Conservation (phyloP, 331 rosid genomes). For the Malus hybrid region DNA sequence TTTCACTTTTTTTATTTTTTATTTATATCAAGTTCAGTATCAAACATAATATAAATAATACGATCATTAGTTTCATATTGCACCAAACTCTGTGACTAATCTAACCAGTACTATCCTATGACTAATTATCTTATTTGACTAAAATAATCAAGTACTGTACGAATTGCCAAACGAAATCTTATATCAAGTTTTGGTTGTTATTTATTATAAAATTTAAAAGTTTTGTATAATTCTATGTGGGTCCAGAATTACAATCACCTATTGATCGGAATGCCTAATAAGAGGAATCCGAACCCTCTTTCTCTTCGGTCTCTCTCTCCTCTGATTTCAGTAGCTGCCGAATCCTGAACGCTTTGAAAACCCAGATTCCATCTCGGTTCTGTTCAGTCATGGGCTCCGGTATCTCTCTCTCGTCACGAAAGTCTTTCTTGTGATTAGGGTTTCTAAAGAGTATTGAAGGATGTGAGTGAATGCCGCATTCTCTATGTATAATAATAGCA, state of each 20-base stretch:
- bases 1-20: too few species aligned
- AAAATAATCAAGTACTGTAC: rapidly evolving
- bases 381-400: conserved; percentile 17
- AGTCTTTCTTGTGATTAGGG: neutral
- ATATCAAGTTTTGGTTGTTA: too few species aligned
- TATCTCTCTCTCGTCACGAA: neutral
- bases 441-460: neutral
- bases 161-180: too few species aligned
- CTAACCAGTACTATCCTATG: rapidly evolving
- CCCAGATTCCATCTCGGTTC: neutral
- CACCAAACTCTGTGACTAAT: too few species aligned
- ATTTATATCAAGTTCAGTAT: too few species aligned
- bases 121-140: too few species aligned
- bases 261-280: neutral
- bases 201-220: too few species aligned
- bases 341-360: neutral
- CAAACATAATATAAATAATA: too few species aligned
- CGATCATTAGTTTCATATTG: too few species aligned
- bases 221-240: too few species aligned
- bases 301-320: neutral
- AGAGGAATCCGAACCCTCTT: neutral
- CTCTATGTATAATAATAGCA: neutral
- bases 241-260: too few species aligned
- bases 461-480: neutral
- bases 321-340: neutral